Conservation (phyloP, 2,329 filamentous ascomycete species). For the Stagonosporopsis tanaceti region DNA sequence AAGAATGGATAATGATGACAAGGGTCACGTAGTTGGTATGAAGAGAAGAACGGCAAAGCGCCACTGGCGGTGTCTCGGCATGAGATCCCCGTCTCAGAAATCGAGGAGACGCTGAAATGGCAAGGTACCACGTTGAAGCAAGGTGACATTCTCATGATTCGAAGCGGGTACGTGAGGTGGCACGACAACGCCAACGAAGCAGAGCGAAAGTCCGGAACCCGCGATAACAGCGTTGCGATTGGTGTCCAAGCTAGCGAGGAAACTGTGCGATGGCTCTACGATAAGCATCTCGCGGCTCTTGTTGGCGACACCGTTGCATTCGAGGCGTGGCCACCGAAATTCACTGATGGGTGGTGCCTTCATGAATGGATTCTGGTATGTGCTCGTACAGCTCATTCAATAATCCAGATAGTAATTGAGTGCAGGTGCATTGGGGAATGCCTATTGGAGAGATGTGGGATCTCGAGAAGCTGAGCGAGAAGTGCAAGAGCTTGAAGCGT, state of each 20-base stretch:
- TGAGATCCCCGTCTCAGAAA: constrained; percentile 41
- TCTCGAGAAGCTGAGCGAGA: constrained; percentile 60
- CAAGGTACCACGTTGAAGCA: constrained; percentile 37
- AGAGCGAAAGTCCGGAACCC: constrained; percentile 41
- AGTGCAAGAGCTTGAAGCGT: constrained; percentile 61
- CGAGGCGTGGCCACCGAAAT: constrained; percentile 47
- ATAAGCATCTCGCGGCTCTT: constrained; percentile 46
- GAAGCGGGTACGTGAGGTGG: constrained; percentile 58
- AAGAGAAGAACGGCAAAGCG: constrained; percentile 37
- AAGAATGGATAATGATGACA: background rate
- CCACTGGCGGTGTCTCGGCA: constrained; percentile 40
- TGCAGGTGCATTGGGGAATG: constrained; percentile 30
- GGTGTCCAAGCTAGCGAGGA: constrained; percentile 47
- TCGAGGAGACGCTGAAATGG: constrained; percentile 42
- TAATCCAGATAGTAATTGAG: background rate
- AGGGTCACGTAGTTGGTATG: constrained; percentile 30
- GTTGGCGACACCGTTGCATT: constrained; percentile 53
- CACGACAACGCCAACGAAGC: constrained; percentile 38
- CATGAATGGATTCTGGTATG: constrained; percentile 42
- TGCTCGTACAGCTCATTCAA: background rate
- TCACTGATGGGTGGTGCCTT: constrained; percentile 42
- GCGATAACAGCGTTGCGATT: constrained; percentile 42
- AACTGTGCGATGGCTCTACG: constrained; percentile 49
- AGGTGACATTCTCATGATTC: constrained; percentile 48
- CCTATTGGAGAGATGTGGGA: constrained; percentile 51